Conservation (phyloP, 2,329 filamentous ascomycete genomes). For the Diaporthe australafricana region DNA sequence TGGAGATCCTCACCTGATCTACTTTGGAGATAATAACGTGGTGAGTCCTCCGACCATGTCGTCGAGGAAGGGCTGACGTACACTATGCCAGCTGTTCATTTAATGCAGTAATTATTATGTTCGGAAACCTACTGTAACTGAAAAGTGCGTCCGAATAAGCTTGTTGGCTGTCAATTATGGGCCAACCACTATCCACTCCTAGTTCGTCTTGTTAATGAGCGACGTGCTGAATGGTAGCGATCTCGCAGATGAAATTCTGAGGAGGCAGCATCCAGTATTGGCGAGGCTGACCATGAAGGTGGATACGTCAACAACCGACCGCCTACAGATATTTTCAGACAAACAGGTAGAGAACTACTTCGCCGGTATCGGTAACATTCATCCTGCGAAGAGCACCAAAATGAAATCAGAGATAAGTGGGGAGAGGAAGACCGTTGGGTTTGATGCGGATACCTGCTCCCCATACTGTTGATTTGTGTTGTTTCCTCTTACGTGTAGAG, state of each 20-base stretch:
- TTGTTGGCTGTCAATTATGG: not conserved
- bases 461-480: not conserved
- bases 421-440: not conserved
- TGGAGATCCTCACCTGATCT: not conserved
- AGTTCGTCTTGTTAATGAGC: not conserved
- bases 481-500: not conserved
- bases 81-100: not conserved
- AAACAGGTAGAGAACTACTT: not conserved
- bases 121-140: not conserved
- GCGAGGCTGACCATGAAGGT: not conserved
- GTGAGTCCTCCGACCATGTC: not conserved
- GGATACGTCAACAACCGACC: not conserved
- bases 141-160: not conserved
- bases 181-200: not conserved
- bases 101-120: slow-evolving; percentile 1
- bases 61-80: not conserved
- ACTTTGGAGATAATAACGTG: not conserved
- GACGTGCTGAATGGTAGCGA: not conserved
- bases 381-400: not conserved
- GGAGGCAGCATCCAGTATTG: not conserved
- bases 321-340: not conserved
- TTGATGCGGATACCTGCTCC: not conserved
- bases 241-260: not conserved
- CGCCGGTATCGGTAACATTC: slow-evolving; percentile 1
- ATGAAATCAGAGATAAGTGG: not conserved